Evolutionary conservation across 441 rosid species (phyloP), one percentile per base, ranked within the genome.

Genomic region (Dalechampia spathulata): DNA sequence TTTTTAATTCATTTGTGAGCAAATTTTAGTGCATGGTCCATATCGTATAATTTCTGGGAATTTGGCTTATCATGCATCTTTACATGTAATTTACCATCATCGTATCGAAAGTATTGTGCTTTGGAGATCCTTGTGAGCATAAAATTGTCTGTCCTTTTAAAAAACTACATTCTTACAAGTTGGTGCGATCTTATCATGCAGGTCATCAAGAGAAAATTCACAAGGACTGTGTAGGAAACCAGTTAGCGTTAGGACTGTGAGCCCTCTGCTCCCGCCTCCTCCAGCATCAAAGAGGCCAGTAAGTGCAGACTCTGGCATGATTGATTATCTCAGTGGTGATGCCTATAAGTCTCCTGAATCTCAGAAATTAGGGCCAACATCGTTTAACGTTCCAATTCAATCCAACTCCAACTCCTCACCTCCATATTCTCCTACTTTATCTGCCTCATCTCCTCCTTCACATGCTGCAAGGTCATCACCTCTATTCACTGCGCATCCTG

Each of bases 251-350:
- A 73, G 65, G 61, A 60, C 70, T 27, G 68, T 58, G 50, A 74
- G 66, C 68, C 87, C 89, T 34, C 63, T 83, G 66, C 79, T 83
- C 72, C 87, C 94, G 54, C 96, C 99, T 38, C 98, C 96, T 51
- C 95, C 95, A 63, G 60, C 84, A 11, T 74, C 96, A 14, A 75
- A 79, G 81, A 84, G 67, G 66, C 88, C 86, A 36, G 83, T 77
- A 48, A 72, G 70, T 26, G 49, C 70, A 13, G 82, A 81, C 23
- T 60, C 87, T 16, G 74, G 79, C 37, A 3, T 67, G 66, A 45
- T 77, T 51, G 99, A 93, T 66, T 90, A 72, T 72, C 96, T 93
- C 66, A 93, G 99, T 65, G 99, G 97, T 15, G 97, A 93, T 48
- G 58, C 61, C 45, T 93, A 85, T 79, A 79, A 69, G 67, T 78